Base-by-base conservation (phyloP, 2,329 filamentous ascomycete genomes). In the Cladosporium sp. region DNA sequence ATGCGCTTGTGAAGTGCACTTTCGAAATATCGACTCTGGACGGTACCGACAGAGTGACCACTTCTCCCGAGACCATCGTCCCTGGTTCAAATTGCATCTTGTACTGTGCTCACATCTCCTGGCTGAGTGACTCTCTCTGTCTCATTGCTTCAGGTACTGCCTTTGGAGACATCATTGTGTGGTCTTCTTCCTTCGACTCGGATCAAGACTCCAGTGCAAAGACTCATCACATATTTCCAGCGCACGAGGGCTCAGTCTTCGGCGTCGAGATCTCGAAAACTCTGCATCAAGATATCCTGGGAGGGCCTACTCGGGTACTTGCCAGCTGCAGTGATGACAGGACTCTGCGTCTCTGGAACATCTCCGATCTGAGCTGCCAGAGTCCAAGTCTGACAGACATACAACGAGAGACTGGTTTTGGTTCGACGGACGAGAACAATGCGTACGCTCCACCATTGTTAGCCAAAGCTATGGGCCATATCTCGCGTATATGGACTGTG, bases 281-380 rank as follows among this genome's bases (percentile, higher is more conserved):
- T 57, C 67, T 85, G 17, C 54, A 56, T 6, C 2, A 36, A 15
- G 30, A 15, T 34, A 34, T 11, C 2, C 18, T 57, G 70, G 18
- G 55, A 65, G 1, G 66, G 70, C 12, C 59, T 55, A 13, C 72
- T 20, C 77, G 87, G 45, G 68, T 96, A n/a, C 75, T 99, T 29
- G 88, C 86, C 12, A 96, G 88, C 61, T 99, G 93, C 66, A 97
- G 92, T 63, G 93, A 99, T 64, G 93, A 99, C 68, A 80, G 93
- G 44, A 96, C 90, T 0, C 82, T 99, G 18, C 79, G 88, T 12
- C 71, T 97, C 1, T 97, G 93, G 92, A 83, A 96, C 63, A 81
- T 96, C 7, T 83, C 84, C 0, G 76, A 82, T 50, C 72, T 74
- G 32, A 63, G 51, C 7, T 30, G 36, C 3, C 37, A 51, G 27